Percentiles rank a stretch among this genome's conserved stretches.
These are phyloP conservation scores for Neofusicoccum umdonicola DNA, from an alignment of 2,329 filamentous ascomycete species.

Conservation along the genomic window DNA sequence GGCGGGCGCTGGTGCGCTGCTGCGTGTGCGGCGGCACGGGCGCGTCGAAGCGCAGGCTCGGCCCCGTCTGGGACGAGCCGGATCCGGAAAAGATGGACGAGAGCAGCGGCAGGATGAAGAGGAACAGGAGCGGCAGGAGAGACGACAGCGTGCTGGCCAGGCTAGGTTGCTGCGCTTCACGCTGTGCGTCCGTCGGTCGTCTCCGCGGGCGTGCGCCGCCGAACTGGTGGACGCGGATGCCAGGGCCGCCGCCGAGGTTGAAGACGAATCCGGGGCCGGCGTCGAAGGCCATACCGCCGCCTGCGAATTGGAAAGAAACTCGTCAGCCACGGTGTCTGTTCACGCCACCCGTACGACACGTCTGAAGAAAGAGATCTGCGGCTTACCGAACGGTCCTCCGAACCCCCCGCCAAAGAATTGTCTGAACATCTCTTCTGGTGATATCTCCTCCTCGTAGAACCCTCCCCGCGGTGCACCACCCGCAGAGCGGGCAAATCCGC, in stretches of 20 bases:
- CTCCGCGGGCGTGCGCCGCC: slow-evolving; percentile 74
- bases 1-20: slow-evolving; percentile 66
- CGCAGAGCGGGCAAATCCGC: slow-evolving; percentile 53
- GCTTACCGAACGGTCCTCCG: slow-evolving; percentile 66
- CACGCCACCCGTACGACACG: neutral
- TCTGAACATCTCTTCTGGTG: slow-evolving; percentile 93
- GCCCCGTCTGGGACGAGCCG: slow-evolving; percentile 55
- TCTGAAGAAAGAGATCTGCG: neutral
- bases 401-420: slow-evolving; percentile 84
- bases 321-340: neutral
- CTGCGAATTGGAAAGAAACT: neutral
- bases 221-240: slow-evolving; percentile 93
- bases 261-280: slow-evolving; percentile 88
- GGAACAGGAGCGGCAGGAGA: slow-evolving; percentile 80
- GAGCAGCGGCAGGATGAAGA: slow-evolving; percentile 76
- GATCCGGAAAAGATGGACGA: slow-evolving; percentile 70
- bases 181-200: slow-evolving; percentile 61
- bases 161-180: slow-evolving; percentile 52
- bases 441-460: slow-evolving; percentile 88
- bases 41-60: slow-evolving; percentile 72
- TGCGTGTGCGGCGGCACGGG: slow-evolving; percentile 70
- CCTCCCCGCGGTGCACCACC: slow-evolving; percentile 54
- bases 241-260: slow-evolving; percentile 88
- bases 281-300: slow-evolving; percentile 62
- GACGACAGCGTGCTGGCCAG: slow-evolving; percentile 60